A percentile compares a stretch with the other conserved stretches of the same genome.
Conservation (phyloP, 164 flowering plant genomes). For the Berberis vulgaris region DNA sequence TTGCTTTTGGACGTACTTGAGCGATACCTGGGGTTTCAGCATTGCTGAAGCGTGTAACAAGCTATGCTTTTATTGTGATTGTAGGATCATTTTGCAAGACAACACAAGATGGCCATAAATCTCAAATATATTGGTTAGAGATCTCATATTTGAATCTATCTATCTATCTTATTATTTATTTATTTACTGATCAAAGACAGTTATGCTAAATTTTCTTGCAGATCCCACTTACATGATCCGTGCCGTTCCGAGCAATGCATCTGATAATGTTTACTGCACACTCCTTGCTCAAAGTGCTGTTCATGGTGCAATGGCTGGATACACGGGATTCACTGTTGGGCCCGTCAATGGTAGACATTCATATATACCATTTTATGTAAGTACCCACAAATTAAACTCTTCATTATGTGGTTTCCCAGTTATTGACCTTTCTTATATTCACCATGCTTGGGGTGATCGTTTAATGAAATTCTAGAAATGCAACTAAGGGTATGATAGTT, state of each 20-base stretch:
- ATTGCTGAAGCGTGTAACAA: no score
- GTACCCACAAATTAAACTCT: slow-evolving; percentile 13
- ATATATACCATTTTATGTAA: slow-evolving; percentile 81
- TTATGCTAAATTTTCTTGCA: slow-evolving; percentile 16
- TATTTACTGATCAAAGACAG: neutral
- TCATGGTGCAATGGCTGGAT: slow-evolving; percentile 99
- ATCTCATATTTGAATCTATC: neutral
- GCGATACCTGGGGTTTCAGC: neutral
- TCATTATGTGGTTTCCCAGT: neutral
- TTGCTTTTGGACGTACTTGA: neutral
- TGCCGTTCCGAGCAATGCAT: slow-evolving; percentile 90
- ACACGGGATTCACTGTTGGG: slow-evolving; percentile 78
- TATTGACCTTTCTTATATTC: no score
- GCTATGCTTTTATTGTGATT: slow-evolving; percentile 3
- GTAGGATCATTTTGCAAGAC: slow-evolving; percentile 65
- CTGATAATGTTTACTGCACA: slow-evolving; percentile 95
- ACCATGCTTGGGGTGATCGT: no score
- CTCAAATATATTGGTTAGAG: slow-evolving; percentile 83
- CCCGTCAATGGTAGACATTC: slow-evolving; percentile 89
- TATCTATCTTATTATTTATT: neutral
- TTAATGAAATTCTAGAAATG: no score
- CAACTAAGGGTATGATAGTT: no score
- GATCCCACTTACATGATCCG: slow-evolving; percentile 99
- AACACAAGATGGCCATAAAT: slow-evolving; percentile 39
- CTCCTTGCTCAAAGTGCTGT: slow-evolving; percentile 95